Conservation (phyloP, 345 rosid species). For the Brassica juncea region DNA sequence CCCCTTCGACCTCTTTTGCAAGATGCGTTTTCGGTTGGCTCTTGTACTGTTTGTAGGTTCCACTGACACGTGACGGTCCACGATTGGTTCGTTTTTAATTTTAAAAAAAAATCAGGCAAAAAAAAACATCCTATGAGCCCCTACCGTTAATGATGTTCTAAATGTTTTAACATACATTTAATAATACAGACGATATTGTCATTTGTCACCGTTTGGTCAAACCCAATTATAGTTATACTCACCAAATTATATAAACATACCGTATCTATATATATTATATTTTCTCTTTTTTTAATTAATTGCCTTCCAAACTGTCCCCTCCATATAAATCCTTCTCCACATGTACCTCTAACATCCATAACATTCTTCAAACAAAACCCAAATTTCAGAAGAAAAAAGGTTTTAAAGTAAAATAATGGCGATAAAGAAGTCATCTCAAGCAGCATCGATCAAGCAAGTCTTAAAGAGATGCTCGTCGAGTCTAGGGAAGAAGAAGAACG, state of each 20-base stretch:
- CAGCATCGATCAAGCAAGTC: conserved; percentile 49
- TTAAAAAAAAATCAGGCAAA: no score
- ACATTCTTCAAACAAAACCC: conserved; percentile 23
- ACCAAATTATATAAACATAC: background rate
- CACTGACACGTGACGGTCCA: no score
- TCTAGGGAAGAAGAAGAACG: conserved; percentile 50
- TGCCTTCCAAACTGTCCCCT: conserved; percentile 3
- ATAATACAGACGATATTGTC: background rate
- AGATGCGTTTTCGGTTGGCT: no score
- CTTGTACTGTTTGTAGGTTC: no score
- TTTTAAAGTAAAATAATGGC: conserved; percentile 19
- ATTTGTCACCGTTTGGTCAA: conserved; percentile 14
- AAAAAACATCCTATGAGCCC: no score
- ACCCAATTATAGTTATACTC: background rate
- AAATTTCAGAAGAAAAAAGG: background rate
- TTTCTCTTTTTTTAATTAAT: background rate
- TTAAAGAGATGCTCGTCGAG: conserved; percentile 58
- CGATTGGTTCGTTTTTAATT: no score
- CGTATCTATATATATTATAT: background rate
- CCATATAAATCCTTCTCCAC: conserved; percentile 35
- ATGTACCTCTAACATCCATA: conserved; percentile 23
- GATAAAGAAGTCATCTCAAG: conserved; percentile 42
- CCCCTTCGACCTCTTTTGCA: no score
- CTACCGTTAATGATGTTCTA: no score
- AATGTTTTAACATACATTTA: conserved; percentile 1